Conservation (phyloP, 1,139 yeast species). For the Zygosaccharomyces sapae region DNA sequence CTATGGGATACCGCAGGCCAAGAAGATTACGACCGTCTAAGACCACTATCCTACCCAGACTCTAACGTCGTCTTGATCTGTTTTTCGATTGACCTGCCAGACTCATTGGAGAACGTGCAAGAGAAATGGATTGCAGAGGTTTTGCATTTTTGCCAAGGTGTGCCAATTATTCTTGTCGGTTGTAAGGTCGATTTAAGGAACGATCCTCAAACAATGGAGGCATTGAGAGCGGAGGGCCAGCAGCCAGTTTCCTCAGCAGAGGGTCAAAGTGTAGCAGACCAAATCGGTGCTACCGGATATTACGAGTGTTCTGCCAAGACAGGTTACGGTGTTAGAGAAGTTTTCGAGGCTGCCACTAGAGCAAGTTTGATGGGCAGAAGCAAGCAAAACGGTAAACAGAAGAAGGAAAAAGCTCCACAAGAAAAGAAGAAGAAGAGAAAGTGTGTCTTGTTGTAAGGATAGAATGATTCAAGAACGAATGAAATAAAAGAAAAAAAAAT, state of each 20-base stretch:
- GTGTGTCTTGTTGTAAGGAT: slow-evolving; percentile 36
- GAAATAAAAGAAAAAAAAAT: slow-evolving; percentile 22
- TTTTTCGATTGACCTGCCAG: slow-evolving; percentile 88
- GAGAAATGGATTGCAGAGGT: slow-evolving; percentile 96
- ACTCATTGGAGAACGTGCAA: slow-evolving; percentile 86
- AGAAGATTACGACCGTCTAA: slow-evolving; percentile 92
- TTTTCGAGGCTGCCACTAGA: slow-evolving; percentile 88
- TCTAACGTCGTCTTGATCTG: slow-evolving; percentile 89
- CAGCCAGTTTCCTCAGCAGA: slow-evolving; percentile 74
- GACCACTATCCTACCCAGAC: slow-evolving; percentile 92
- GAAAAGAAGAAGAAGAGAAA: slow-evolving; percentile 30
- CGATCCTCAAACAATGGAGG: slow-evolving; percentile 72
- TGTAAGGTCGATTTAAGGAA: slow-evolving; percentile 87
- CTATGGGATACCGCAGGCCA: slow-evolving; percentile 99
- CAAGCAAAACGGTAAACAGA: slow-evolving; percentile 30
- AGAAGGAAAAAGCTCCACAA: slow-evolving; percentile 31
- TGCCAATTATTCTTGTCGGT: slow-evolving; percentile 90
- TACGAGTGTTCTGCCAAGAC: slow-evolving; percentile 93
- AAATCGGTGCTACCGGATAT: slow-evolving; percentile 81
- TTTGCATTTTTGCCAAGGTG: slow-evolving; percentile 90
- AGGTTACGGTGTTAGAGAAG: slow-evolving; percentile 87
- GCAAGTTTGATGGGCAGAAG: slow-evolving; percentile 40
- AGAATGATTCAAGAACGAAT: not conserved
- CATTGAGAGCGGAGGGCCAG: slow-evolving; percentile 67
- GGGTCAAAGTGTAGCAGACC: slow-evolving; percentile 80